Base-by-base conservation (phyloP, 2,329 filamentous ascomycete genomes). In the Trichoderma citrinoviride region DNA sequence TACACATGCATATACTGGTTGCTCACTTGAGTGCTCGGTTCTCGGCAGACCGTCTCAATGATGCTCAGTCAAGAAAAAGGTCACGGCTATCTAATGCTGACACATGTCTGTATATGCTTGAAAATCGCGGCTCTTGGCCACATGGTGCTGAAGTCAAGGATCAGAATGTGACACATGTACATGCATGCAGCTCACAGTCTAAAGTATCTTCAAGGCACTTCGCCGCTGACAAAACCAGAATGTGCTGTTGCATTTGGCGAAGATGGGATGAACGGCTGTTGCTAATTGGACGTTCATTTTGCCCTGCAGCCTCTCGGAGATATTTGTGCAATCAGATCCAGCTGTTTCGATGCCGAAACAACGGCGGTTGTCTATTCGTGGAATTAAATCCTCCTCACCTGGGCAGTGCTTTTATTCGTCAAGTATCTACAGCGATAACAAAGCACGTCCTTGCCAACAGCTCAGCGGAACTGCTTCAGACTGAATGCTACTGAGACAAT, bases 311-410 rank as follows among this genome's bases (percentile, higher is more conserved):
- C 27, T 33, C 21, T 33, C 49, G 60, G 41, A 43, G 53, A 33
- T 62, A 54, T 29, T 46, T 44, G 25, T 21, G 40, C 52, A 43
- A 54, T 53, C 52, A 53, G 60, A 29, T 7, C 27, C 29, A 17
- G 14, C 43, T 25, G 41, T 44, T 33, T 37, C 25, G 33, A 14
- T 25, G 19, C 8, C 25, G 37, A 17, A 37, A 14, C 33, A 37
- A 53, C 15, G 19, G 21, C 15, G 49, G 19, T 21, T 54, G 60
- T 49, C 25, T 21, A 62, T 62, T 62, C 60, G 60, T 62, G 60
- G 60, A 62, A 62, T 62, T 54, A 54, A 37, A 46, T 54, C 23
- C 27, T 23, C 41, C 27, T 23, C 41, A 21, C 44, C 21, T 19
- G 10, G 33, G 27, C 7, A 7, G 19, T 40, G 25, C 19, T 46